phyloP scores from a whole-genome alignment of 2,329 filamentous ascomycete genomes.

The Didymella lethalis region DNA sequence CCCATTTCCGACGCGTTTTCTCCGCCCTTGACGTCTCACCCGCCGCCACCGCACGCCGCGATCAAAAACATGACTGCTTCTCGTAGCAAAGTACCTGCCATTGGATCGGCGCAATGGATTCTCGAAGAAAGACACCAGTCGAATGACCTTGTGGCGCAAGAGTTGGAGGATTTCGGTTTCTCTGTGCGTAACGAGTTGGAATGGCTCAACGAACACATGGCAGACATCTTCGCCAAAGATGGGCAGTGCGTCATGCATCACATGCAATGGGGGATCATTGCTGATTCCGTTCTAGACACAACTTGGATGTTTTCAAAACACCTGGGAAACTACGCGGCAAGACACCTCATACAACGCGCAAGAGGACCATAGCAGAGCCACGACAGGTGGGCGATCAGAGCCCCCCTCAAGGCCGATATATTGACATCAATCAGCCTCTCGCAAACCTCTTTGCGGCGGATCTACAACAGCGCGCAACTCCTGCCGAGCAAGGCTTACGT shows the following conservation, averaged over 20 bases:
- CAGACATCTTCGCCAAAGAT: constrained; percentile 86
- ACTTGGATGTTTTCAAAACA: constrained; percentile 95
- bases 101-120: constrained; percentile 87
- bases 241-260: constrained; percentile 72
- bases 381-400: constrained; percentile 69
- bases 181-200: constrained; percentile 93
- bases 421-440: constrained; percentile 53
- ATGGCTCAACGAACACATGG: constrained; percentile 99
- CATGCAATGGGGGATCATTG: constrained; percentile 6
- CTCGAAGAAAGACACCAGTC: constrained; percentile 82
- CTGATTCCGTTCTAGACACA: constrained; percentile 68
- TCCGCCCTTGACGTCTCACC: constrained; percentile 11
- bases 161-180: constrained; percentile 92
- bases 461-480: constrained; percentile 57
- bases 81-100: constrained; percentile 57
- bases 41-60: constrained; percentile 10
- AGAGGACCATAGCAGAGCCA: constrained; percentile 61
- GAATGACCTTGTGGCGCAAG: constrained; percentile 76
- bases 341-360: constrained; percentile 76
- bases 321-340: constrained; percentile 84
- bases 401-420: constrained; percentile 47
- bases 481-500: constrained; percentile 60
- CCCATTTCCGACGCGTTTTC: constrained; percentile 37
- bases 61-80: constrained; percentile 41
- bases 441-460: constrained; percentile 59